phyloP scores from a whole-genome alignment of 371 early-diverging fungal genomes.

The Enterospora canceri region DNA sequence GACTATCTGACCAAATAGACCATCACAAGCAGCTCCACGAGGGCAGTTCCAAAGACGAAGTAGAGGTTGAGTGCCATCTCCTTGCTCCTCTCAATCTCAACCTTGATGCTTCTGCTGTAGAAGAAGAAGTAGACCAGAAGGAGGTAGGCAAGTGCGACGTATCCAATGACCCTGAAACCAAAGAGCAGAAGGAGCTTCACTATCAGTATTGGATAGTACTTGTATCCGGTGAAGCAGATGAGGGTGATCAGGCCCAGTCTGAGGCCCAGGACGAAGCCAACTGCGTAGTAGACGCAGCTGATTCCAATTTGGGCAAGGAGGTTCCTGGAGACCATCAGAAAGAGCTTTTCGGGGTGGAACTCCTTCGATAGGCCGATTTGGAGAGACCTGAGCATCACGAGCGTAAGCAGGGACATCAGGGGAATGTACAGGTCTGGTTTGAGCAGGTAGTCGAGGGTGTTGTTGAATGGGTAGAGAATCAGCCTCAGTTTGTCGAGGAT shows the following conservation, averaged over 20 bases:
- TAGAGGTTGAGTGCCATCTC: too few species aligned
- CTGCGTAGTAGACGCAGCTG: constrained; percentile 66
- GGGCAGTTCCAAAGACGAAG: too few species aligned
- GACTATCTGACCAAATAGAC: background rate
- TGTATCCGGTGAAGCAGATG: constrained; percentile 78
- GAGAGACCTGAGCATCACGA: constrained; percentile 72
- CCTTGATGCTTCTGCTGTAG: constrained; percentile 45
- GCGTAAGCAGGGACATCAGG: constrained; percentile 78
- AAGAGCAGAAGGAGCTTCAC: constrained; percentile 10
- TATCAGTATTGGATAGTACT: constrained; percentile 62
- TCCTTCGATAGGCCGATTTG: constrained; percentile 61
- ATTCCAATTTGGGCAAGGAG: constrained; percentile 68
- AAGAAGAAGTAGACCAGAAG: constrained; percentile 48
- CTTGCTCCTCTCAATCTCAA: background rate
- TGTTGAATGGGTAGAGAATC: constrained; percentile 75
- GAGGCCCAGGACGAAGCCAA: constrained; percentile 73
- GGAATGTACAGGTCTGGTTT: constrained; percentile 94
- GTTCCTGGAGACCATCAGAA: constrained; percentile 70
- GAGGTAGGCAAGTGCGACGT: constrained; percentile 20
- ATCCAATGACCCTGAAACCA: constrained; percentile 9
- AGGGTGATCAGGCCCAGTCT: constrained; percentile 70
- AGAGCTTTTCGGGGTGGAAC: constrained; percentile 77
- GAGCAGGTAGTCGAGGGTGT: constrained; percentile 67
- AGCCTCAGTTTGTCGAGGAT: constrained; percentile 71
- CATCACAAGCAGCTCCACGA: background rate